Conservation (phyloP, 805 yeast species). For the Candida nanaspora region DNA sequence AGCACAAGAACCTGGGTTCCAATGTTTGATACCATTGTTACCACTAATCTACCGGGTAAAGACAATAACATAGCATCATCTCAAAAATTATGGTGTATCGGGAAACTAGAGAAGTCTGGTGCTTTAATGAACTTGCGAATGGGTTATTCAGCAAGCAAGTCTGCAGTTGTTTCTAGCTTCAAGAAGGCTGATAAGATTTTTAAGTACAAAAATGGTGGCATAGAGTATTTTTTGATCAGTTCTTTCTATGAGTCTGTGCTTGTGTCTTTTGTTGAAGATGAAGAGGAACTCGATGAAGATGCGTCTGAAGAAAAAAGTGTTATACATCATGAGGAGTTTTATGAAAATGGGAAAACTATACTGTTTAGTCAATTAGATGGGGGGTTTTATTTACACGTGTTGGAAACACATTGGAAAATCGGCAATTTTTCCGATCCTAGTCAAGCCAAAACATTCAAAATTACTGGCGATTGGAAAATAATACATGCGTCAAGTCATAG, state of each 20-base stretch:
- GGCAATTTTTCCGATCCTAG: conserved; percentile 9
- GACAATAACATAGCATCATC: conserved; percentile 13
- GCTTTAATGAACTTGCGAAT: conserved; percentile 17
- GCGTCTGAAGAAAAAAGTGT: not conserved
- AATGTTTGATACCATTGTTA: conserved; percentile 16
- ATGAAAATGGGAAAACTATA: conserved; percentile 8
- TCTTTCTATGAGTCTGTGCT: conserved; percentile 8
- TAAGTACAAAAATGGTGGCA: conserved; percentile 5
- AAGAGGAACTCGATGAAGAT: not conserved
- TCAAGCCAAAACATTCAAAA: conserved; percentile 1
- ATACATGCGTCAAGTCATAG: conserved; percentile 8
- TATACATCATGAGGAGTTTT: conserved; percentile 5
- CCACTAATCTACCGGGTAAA: conserved; percentile 10
- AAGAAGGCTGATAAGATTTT: conserved; percentile 10
- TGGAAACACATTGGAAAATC: conserved; percentile 15
- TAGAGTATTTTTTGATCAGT: conserved; percentile 9
- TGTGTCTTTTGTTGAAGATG: conserved; percentile 3
- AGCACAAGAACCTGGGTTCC: conserved; percentile 19
- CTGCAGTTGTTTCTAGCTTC: conserved; percentile 6
- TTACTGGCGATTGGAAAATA: conserved; percentile 9
- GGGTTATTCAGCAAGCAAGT: conserved; percentile 18
- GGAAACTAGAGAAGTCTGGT: conserved; percentile 17
- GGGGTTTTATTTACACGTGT: conserved; percentile 13
- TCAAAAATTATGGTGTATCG: conserved; percentile 25
- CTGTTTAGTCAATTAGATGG: conserved; percentile 5